A percentile compares a stretch with the other conserved stretches of the same genome.
phyloP scores from a whole-genome alignment of 192 early-diverging fungal species.

The Coemansia sp. region DNA sequence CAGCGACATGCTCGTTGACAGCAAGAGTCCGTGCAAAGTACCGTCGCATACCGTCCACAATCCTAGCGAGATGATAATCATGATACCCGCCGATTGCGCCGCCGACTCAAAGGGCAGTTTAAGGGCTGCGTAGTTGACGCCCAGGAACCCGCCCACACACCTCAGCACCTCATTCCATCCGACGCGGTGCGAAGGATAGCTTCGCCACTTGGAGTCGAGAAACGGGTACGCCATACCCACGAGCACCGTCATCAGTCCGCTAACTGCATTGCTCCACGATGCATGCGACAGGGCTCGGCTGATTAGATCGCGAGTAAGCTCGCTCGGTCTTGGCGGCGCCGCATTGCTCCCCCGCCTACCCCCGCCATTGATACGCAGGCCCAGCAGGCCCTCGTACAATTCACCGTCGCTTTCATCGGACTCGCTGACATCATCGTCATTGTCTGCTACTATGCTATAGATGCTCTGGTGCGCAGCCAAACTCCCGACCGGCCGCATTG shows the following conservation, averaged over 20 bases:
- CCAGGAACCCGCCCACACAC: slow-evolving; percentile 51
- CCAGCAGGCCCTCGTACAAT: slow-evolving; percentile 9
- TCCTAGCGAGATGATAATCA: slow-evolving; percentile 52
- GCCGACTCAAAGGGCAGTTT: slow-evolving; percentile 54
- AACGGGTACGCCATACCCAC: slow-evolving; percentile 48
- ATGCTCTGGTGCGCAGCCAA: slow-evolving; percentile 1
- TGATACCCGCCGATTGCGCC: slow-evolving; percentile 35
- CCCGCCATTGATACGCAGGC: slow-evolving; percentile 1
- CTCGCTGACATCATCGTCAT: slow-evolving; percentile 17
- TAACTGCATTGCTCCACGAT: slow-evolving; percentile 34
- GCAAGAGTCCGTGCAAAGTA: slow-evolving; percentile 43
- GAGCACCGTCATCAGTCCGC: slow-evolving; percentile 39
- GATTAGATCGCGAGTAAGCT: slow-evolving; percentile 33
- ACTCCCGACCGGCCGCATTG: not conserved
- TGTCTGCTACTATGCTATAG: not conserved
- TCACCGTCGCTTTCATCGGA: slow-evolving; percentile 27
- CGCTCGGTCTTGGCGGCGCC: slow-evolving; percentile 12
- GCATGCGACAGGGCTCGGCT: slow-evolving; percentile 41
- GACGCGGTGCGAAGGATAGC: slow-evolving; percentile 17
- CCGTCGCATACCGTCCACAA: slow-evolving; percentile 55
- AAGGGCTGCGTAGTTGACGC: slow-evolving; percentile 53
- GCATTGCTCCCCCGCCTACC: not conserved
- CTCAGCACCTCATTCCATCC: slow-evolving; percentile 48
- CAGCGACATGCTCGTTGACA: slow-evolving; percentile 35
- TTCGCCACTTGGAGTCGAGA: slow-evolving; percentile 45